These are phyloP conservation scores for Aspergillus costaricaensis DNA, from an alignment of 2,329 filamentous ascomycete species.

Conservation along the genomic window DNA sequence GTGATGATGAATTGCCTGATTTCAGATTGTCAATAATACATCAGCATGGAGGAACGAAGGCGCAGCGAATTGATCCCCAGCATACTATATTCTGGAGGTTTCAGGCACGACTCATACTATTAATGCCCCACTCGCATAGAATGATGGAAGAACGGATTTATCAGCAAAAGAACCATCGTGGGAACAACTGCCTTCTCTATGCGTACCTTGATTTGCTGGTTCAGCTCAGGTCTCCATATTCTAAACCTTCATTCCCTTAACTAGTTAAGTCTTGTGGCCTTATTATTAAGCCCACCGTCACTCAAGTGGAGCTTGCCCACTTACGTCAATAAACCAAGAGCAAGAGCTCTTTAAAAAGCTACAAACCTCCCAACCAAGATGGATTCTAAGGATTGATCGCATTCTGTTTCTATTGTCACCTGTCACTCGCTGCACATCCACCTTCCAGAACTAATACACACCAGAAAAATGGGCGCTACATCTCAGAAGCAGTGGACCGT, in stretches of 20 bases:
- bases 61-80: too few species aligned
- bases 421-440: neutral
- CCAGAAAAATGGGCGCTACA: slow-evolving; percentile 31
- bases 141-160: slow-evolving; percentile 5
- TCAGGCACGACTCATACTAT: neutral
- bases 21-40: neutral
- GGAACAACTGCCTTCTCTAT: neutral
- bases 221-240: neutral
- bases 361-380: neutral
- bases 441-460: neutral
- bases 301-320: slow-evolving; percentile 9
- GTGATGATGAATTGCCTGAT: too few species aligned
- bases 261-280: neutral
- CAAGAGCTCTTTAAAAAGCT: neutral
- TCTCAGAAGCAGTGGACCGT: slow-evolving; percentile 60
- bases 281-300: slow-evolving; percentile 4
- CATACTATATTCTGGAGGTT: neutral
- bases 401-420: neutral
- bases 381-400: neutral
- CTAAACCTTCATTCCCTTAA: neutral
- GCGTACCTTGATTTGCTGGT: neutral
- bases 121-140: neutral
- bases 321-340: slow-evolving; percentile 12
- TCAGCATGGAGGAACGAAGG: neutral
- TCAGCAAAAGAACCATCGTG: slow-evolving; percentile 7